Evolutionary conservation across 441 rosid genomes (phyloP).

Genomic region (Erysimum cheiri): DNA sequence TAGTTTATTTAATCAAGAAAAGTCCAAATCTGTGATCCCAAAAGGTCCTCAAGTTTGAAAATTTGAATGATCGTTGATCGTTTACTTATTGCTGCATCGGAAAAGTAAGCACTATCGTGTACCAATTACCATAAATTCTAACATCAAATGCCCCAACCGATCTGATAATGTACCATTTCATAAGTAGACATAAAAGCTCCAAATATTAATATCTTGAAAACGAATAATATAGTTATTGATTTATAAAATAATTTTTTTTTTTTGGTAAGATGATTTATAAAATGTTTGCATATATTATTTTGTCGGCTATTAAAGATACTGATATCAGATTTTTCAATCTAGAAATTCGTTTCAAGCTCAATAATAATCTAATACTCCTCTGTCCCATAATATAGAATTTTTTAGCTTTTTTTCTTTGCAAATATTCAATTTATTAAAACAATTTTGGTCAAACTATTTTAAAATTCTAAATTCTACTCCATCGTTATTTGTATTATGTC

Average conservation of each 20-base stretch:
- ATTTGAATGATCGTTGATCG: constrained; percentile 24
- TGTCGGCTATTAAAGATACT: no score
- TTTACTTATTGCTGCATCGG: constrained; percentile 11
- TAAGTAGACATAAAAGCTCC: not conserved
- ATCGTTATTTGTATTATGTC: no score
- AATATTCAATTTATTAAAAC: no score
- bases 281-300: no score
- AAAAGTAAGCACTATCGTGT: constrained; percentile 36
- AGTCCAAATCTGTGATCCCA: constrained; percentile 38
- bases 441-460: no score
- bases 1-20: constrained; percentile 10
- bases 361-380: not conserved
- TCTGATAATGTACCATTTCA: constrained; percentile 4
- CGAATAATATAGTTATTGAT: not conserved
- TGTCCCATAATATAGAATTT: no score
- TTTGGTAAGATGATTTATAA: no score
- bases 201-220: not conserved
- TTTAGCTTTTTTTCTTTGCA: no score
- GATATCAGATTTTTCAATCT: not conserved
- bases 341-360: not conserved
- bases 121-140: constrained; percentile 26
- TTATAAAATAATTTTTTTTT: no score
- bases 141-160: constrained; percentile 22
- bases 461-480: no score
- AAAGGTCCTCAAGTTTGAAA: constrained; percentile 31